Evolutionary conservation across 139 green algal genomes (phyloP), one percentile per base, ranked within the genome.

Genomic region (Chlamydomonas schloesseri): DNA sequence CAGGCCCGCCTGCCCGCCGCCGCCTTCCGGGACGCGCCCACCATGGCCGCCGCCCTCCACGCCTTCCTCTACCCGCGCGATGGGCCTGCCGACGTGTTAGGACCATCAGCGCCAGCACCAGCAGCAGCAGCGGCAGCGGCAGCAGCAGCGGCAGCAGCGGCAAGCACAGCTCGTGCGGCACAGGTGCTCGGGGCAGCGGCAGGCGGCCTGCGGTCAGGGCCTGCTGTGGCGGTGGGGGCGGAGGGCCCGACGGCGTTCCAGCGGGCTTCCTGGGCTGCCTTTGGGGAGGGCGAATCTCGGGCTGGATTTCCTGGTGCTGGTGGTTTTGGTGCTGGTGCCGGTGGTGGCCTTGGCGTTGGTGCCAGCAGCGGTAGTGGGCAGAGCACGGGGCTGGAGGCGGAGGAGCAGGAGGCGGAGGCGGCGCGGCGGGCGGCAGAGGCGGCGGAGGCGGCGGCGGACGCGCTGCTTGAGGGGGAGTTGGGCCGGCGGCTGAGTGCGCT

Each of bases 391-490:
- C 24, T n/a, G 73, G 13, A 57, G 36, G 15, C 11, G 20, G 47
- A 28, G 29, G 46, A 42, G 18, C 37, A 50, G 28, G 42, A 11
- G 64, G 64, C 65, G 28, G 42, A 11, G 64, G 64, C 65, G 42
- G 58, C 58, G 57, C 33, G 5, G 62, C 62, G 26, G 42, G 46
- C 42, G 62, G 78, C 68, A 9, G 47, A 20, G 64, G 79, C 20
- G 37, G 36, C 79, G 46, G 79, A 85, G 68, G 47, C 47, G 11
- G 47, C 68, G 47, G 67, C 67, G 17, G 79, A 76, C n/a, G 46
- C 26, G 29, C 50, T 85, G 47, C 69, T 76, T 5, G 67, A 55
- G 1, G 79, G 18, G n/a, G 79, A 85, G 79, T n/a, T 85, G 46
- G n/a, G 55, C 34, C 28, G 47, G 31, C 31, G 79, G 33, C 79